Conservation (phyloP, 2,329 filamentous ascomycete genomes). For the Daldinia sp. region DNA sequence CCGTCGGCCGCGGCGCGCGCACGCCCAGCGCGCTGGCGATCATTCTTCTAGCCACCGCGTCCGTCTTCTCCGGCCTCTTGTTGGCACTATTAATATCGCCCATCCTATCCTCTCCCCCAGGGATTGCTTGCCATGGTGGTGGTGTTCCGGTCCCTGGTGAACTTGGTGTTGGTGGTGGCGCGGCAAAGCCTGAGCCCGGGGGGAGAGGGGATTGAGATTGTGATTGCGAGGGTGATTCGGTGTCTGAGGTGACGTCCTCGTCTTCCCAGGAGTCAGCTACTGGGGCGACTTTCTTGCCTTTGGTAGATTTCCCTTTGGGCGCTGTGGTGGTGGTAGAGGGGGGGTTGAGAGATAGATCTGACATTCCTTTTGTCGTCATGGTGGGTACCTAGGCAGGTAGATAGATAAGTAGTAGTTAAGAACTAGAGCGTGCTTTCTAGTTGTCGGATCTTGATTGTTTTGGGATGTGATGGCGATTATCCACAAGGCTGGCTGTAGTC, state of each 20-base stretch:
- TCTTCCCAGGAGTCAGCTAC: slow-evolving; percentile 84
- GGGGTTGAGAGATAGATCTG: slow-evolving; percentile 50
- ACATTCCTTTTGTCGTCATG: slow-evolving; percentile 48
- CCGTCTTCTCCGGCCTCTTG: slow-evolving; percentile 83
- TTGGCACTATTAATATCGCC: not conserved
- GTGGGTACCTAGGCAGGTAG: not conserved
- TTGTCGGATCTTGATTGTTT: not conserved
- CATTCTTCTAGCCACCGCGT: slow-evolving; percentile 87
- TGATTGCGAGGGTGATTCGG: slow-evolving; percentile 37
- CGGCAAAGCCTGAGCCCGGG: slow-evolving; percentile 54
- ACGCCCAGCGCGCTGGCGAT: slow-evolving; percentile 91
- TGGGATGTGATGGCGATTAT: not conserved
- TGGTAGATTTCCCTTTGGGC: slow-evolving; percentile 42
- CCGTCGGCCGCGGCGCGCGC: slow-evolving; percentile 81
- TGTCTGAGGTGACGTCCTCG: slow-evolving; percentile 63
- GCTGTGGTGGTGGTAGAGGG: slow-evolving; percentile 25
- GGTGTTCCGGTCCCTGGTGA: slow-evolving; percentile 53
- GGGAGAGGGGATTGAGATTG: slow-evolving; percentile 40
- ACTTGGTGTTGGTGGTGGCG: slow-evolving; percentile 76
- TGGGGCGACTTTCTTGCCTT: slow-evolving; percentile 54
- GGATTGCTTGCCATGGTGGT: not conserved
- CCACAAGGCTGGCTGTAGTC: not conserved
- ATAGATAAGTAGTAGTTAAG: too few species aligned
- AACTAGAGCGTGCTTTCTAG: too few species aligned
- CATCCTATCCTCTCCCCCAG: not conserved